These are phyloP conservation scores for Pythium dissotocum DNA, from an alignment of 352 stramenopile species.

Conservation along the genomic window DNA sequence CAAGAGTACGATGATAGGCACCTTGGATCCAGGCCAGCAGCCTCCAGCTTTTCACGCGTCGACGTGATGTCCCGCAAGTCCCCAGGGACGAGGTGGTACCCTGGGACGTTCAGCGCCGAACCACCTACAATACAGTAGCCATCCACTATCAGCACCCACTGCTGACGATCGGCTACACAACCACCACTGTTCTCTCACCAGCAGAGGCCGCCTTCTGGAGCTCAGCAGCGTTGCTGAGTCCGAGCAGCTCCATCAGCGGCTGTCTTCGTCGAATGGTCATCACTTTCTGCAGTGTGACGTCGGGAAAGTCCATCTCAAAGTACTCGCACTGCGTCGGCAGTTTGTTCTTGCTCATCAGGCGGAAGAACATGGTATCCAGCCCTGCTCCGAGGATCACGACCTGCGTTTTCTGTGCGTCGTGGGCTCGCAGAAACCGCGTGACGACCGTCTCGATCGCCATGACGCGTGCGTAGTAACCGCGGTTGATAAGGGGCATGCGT, in stretches of 20 bases:
- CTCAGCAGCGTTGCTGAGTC: conserved; percentile 35
- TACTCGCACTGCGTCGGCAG: conserved; percentile 60
- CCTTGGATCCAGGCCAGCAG: conserved; percentile 51
- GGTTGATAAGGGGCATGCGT: conserved; percentile 89
- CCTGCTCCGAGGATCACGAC: conserved; percentile 82
- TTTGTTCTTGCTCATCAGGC: conserved; percentile 42
- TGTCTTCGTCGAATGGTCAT: conserved; percentile 74
- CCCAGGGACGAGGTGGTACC: conserved; percentile 80
- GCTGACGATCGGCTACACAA: not conserved
- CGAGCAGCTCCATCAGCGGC: conserved; percentile 47
- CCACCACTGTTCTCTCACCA: conserved; percentile 18
- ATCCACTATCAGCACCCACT: not conserved
- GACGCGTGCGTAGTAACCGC: conserved; percentile 87
- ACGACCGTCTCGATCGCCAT: conserved; percentile 71
- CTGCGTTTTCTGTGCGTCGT: conserved; percentile 47
- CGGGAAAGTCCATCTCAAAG: conserved; percentile 84
- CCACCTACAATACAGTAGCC: conserved; percentile 30
- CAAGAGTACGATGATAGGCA: conserved; percentile 2
- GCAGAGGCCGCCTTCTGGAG: conserved; percentile 58
- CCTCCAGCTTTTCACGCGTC: conserved; percentile 59
- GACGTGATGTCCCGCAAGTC: conserved; percentile 68
- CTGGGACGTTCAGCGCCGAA: conserved; percentile 63
- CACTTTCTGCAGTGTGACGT: conserved; percentile 82
- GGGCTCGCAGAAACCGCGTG: conserved; percentile 51
- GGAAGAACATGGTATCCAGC: conserved; percentile 87